phyloP scores from a whole-genome alignment of 2,329 filamentous ascomycete genomes.

The Sclerotinia glacialis region DNA sequence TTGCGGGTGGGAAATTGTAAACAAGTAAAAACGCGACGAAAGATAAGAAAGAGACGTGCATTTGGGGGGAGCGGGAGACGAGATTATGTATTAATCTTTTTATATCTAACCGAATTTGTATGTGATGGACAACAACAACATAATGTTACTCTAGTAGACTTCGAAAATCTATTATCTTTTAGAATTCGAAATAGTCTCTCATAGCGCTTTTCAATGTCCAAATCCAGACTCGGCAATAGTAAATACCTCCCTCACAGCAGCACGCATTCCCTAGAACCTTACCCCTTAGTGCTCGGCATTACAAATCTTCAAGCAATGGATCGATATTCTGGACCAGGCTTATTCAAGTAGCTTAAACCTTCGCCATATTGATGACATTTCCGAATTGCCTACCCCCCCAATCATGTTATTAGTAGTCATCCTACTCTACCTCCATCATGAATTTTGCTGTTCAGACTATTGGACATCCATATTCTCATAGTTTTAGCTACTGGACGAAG shows the following conservation, averaged over 20 bases:
- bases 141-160: too few relatives aligned
- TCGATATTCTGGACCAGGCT: neutral
- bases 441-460: neutral
- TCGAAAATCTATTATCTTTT: neutral
- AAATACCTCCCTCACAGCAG: too few relatives aligned
- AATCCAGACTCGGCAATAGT: neutral
- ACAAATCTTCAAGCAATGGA: neutral
- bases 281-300: neutral
- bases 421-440: neutral
- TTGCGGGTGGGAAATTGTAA: neutral
- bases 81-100: slow-evolving; percentile 4
- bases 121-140: neutral
- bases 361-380: neutral
- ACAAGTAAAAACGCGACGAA: slow-evolving; percentile 5
- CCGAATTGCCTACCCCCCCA: neutral
- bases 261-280: too few relatives aligned
- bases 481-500: neutral
- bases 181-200: neutral
- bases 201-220: neutral
- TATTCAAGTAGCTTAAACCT: neutral
- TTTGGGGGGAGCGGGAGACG: neutral
- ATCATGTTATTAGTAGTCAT: neutral
- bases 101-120: neutral
- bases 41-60: neutral
- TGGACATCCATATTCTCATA: neutral